Evolutionary conservation across 2,329 filamentous ascomycete genomes (phyloP).

Genomic region (Pyricularia grisea): DNA sequence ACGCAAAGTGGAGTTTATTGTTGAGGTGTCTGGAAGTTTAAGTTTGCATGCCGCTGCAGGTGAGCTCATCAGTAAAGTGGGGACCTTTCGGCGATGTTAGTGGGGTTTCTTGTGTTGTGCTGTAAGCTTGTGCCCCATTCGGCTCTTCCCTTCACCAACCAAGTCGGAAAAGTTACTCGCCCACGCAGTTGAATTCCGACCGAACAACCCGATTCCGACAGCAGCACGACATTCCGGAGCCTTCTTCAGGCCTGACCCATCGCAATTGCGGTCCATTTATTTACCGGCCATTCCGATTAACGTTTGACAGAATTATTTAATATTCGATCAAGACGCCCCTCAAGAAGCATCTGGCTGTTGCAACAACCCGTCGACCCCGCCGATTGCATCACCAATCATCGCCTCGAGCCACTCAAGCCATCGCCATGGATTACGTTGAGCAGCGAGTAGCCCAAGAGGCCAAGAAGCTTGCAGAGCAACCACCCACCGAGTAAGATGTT

Average conservation of each 20-base stretch:
- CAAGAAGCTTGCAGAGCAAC: conserved; percentile 24
- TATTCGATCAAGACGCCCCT: not conserved
- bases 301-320: not conserved
- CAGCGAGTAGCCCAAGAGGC: conserved; percentile 45
- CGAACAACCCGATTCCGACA: not conserved
- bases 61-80: not conserved
- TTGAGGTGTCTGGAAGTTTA: not conserved
- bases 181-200: not conserved
- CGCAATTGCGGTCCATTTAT: not conserved
- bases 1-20: no score
- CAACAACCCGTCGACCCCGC: not conserved
- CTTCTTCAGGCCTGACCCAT: not conserved
- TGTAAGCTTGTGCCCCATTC: not conserved
- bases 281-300: not conserved
- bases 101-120: not conserved
- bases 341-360: not conserved
- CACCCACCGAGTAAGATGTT: conserved; percentile 18
- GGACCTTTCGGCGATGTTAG: not conserved
- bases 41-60: no score
- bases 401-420: not conserved
- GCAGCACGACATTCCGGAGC: not conserved
- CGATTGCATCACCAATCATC: not conserved
- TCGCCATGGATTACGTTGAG: conserved; percentile 47
- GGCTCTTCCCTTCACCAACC: not conserved
- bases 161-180: not conserved